Evolutionary conservation across 2,329 filamentous ascomycete genomes (phyloP), one percentile per base, ranked within the genome.

Genomic region (Colletotrichum sansevieriae): DNA sequence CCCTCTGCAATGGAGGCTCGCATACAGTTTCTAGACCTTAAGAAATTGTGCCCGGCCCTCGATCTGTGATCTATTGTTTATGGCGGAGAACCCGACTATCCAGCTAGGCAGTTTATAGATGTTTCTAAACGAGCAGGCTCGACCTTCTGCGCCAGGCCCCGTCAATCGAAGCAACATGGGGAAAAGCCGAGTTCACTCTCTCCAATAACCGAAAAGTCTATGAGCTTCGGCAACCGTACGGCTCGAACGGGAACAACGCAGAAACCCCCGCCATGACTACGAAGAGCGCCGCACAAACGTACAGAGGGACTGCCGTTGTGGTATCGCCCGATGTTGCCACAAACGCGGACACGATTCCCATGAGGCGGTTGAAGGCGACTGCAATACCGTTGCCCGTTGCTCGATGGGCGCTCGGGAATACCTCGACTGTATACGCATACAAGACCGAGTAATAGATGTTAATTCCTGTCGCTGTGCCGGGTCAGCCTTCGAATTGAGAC

Each of bases 361-460:
- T 93, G 72, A 93, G 76, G 2, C 91, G 84, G 73, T 94, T 94
- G 70, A 87, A 88, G 0, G 87, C 90, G 37, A 93, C 91, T 0
- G 90, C 88, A 49, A 94, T 85, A 1, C 91, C 91, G 74, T 93
- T 94, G 11, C 92, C 92, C 0, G 92, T 94, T 0, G 91, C 90
- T 3, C 92, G 84, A 74, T 94, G 91, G 0, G 91, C 90, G 51
- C 85, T 89, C 0, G 90, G 90, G 2, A 92, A 80, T 0, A 89
- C 86, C 75, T 89, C 85, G 25, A 88, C 85, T 68, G 91, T 79
- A 81, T 93, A 84, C 77, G 92, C 77, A 82, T 91, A 85, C 76
- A 92, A 71, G 75, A 88, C 91, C 33, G 89, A 88, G 73, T 93
- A 93, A 77, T 93, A 92, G 68, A 93, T 88, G 73, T 93, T 93